A percentile compares a stretch with the other conserved stretches of the same genome.
phyloP scores from a whole-genome alignment of 495 filamentous ascomycete species.

The Penicillium manginii region DNA sequence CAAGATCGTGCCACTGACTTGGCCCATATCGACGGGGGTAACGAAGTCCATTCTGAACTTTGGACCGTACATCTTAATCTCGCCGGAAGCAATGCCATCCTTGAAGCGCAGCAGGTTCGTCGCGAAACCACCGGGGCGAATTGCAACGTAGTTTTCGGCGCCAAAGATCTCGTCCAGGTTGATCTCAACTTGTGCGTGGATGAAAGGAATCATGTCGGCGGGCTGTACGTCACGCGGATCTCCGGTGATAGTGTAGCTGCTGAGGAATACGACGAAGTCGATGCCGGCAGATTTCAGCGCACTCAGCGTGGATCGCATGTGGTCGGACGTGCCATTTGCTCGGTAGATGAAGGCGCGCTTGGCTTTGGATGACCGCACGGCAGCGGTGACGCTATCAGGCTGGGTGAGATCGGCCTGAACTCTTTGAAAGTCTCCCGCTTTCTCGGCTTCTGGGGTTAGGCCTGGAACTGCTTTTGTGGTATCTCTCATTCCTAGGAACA shows the following conservation, averaged over 20 bases:
- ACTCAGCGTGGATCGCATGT: constrained; percentile 26
- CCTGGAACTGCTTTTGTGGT: constrained; percentile 23
- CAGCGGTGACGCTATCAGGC: constrained; percentile 26
- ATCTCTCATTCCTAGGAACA: constrained; percentile 30
- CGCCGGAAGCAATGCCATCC: constrained; percentile 20
- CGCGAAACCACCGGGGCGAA: constrained; percentile 30
- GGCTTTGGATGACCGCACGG: constrained; percentile 26
- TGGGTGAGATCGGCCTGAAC: constrained; percentile 35
- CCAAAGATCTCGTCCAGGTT: constrained; percentile 33
- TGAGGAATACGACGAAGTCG: constrained; percentile 35
- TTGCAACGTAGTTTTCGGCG: constrained; percentile 22
- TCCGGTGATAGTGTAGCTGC: constrained; percentile 26
- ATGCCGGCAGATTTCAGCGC: constrained; percentile 34
- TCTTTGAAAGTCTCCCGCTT: constrained; percentile 21
- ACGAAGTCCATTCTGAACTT: constrained; percentile 29
- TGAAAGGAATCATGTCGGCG: constrained; percentile 23
- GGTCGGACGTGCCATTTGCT: constrained; percentile 21
- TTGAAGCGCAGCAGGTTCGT: constrained; percentile 28
- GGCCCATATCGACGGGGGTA: constrained; percentile 35
- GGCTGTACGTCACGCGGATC: constrained; percentile 19
- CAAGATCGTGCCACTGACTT: constrained; percentile 31
- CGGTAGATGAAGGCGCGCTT: constrained; percentile 39
- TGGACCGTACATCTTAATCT: constrained; percentile 25
- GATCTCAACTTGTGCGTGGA: constrained; percentile 37
- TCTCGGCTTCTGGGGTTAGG: constrained; percentile 13